Percentiles rank a stretch among this genome's conserved stretches.
These are phyloP conservation scores for Moniliophthora roreri DNA, from an alignment of 1,284 basidiomycete genomes.

Conservation along the genomic window DNA sequence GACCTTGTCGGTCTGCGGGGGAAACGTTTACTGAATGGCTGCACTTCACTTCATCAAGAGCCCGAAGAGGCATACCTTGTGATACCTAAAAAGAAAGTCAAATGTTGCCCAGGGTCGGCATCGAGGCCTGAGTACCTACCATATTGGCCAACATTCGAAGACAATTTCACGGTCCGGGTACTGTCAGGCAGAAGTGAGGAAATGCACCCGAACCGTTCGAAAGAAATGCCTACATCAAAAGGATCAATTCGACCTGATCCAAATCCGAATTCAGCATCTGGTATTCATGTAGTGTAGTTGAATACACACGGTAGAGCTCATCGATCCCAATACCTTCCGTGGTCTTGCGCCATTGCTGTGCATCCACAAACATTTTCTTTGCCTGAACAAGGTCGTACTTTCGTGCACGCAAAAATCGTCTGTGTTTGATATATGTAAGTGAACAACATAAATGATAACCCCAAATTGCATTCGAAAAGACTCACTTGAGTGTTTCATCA, in stretches of 20 bases:
- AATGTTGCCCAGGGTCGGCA: neutral
- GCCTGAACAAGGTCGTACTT: constrained; percentile 50
- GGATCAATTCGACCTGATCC: constrained; percentile 39
- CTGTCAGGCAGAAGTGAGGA: too few species aligned
- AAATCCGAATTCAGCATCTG: too few species aligned
- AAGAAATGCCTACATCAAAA: constrained; percentile 35
- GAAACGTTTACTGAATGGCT: neutral
- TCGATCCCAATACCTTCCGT: constrained; percentile 55
- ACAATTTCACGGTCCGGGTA: constrained; percentile 67
- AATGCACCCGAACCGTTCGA: too few species aligned
- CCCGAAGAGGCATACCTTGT: constrained; percentile 48
- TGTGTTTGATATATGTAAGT: constrained; percentile 28
- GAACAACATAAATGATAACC: neutral
- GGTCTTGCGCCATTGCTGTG: constrained; percentile 52
- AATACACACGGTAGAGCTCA: constrained; percentile 36
- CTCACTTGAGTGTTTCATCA: constrained; percentile 61
- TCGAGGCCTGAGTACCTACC: constrained; percentile 22
- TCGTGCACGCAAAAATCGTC: constrained; percentile 69
- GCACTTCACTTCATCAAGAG: neutral
- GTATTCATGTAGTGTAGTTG: too few species aligned
- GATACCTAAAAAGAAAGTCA: constrained; percentile 37
- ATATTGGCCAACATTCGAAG: constrained; percentile 74
- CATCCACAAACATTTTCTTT: constrained; percentile 36
- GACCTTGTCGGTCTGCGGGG: constrained; percentile 63
- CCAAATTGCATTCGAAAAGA: constrained; percentile 12